Evolutionary conservation across 176 grass and related monocot genomes (phyloP).

Genomic region (Oryza brachyantha): DNA sequence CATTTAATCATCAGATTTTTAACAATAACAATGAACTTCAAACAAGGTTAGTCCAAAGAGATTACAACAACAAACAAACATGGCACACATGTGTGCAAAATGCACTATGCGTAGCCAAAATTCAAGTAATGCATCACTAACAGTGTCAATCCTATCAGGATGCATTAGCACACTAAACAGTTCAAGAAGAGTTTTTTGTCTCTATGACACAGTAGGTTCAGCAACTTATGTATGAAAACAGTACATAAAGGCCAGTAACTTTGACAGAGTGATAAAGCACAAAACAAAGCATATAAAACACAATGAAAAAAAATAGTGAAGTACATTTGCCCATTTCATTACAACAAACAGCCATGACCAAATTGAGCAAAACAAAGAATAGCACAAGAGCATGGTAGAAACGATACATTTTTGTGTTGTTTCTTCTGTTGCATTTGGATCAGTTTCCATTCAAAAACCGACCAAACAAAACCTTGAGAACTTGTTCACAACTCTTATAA

Average conservation of each 20-base stretch:
- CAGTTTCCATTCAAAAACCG: background rate
- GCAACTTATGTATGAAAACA: background rate
- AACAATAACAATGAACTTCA: background rate
- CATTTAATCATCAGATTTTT: background rate
- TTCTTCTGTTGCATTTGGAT: background rate
- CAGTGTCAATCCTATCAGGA: background rate
- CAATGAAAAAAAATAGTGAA: background rate
- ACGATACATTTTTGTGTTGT: background rate
- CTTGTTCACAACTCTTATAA: background rate
- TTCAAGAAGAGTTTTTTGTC: background rate
- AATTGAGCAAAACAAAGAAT: background rate
- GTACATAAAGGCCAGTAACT: background rate
- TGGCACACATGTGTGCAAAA: background rate
- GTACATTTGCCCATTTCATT: background rate
- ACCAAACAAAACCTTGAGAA: background rate
- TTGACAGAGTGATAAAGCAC: too few relatives aligned
- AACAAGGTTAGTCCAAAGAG: background rate
- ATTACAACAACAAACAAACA: background rate
- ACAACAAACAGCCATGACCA: background rate
- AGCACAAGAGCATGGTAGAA: background rate
- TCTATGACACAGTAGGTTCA: background rate
- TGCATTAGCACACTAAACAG: background rate
- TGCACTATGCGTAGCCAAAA: background rate
- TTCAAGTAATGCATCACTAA: background rate
- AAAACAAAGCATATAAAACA: too few relatives aligned